A percentile compares a stretch with the other conserved stretches of the same genome.
Conservation (phyloP, 139 green algal species). For the Astrephomene gubernaculifera region DNA sequence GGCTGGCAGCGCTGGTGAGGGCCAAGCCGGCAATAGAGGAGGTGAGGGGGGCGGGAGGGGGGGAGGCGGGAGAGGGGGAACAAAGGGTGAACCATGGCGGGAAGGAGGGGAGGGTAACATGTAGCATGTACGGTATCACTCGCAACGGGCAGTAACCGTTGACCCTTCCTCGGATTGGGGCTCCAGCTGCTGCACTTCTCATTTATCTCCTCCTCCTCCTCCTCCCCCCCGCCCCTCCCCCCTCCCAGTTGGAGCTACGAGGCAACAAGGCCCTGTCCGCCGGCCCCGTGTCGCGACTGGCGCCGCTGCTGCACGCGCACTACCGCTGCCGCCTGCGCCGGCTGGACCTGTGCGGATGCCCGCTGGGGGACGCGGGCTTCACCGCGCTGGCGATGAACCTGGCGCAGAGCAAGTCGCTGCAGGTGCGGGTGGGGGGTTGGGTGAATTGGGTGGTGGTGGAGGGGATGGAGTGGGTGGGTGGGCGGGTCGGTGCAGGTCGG, state of each 20-base stretch:
- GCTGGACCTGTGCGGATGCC: constrained; percentile 41
- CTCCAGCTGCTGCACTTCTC: too few species aligned
- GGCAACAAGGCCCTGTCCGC: constrained; percentile 14
- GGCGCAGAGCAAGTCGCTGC: constrained; percentile 10
- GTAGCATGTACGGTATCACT: too few species aligned
- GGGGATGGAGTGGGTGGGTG: too few species aligned
- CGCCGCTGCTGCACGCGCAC: constrained; percentile 23
- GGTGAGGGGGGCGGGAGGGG: constrained; percentile 2
- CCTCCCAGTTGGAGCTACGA: constrained; percentile 35
- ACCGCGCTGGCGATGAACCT: neutral
- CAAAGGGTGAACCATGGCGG: too few species aligned
- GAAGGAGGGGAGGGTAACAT: too few species aligned
- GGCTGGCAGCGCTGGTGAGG: constrained; percentile 37
- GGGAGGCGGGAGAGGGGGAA: too few species aligned
- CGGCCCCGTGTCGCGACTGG: neutral
- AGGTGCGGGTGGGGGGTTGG: neutral
- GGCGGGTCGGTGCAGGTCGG: too few species aligned
- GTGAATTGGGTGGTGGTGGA: too few species aligned
- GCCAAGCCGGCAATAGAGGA: constrained; percentile 16
- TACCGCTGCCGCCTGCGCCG: neutral
- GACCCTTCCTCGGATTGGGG: too few species aligned
- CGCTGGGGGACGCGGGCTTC: constrained; percentile 33
- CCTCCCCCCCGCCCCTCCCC: neutral
- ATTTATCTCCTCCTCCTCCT: neutral
- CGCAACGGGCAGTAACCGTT: too few species aligned